phyloP scores from a whole-genome alignment of 2,329 filamentous ascomycete species.

The Emericellopsis atlantica region DNA sequence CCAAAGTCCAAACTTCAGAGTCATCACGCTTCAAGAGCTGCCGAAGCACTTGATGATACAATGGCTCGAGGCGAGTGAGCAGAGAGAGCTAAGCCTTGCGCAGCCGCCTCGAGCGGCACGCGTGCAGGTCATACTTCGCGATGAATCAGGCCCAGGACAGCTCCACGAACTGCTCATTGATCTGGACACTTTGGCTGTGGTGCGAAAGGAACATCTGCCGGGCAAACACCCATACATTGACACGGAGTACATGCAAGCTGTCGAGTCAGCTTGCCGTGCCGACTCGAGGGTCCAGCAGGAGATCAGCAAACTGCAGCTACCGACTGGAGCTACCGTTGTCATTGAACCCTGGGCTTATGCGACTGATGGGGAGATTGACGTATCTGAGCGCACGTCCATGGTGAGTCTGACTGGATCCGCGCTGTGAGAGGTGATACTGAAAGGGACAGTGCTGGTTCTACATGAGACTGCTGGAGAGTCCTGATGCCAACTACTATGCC shows the following conservation, averaged over 20 bases:
- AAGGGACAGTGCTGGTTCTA: conserved; percentile 13
- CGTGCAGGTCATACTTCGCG: conserved; percentile 20
- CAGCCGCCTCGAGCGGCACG: conserved; percentile 12
- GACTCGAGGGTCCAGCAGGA: conserved; percentile 28
- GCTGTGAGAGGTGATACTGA: neutral
- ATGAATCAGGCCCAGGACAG: conserved; percentile 4
- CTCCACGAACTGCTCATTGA: conserved; percentile 16
- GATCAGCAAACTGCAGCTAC: conserved; percentile 27
- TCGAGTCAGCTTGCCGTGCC: conserved; percentile 31
- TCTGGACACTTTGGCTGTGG: conserved; percentile 9
- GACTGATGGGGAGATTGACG: conserved; percentile 38
- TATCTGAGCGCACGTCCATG: conserved; percentile 33
- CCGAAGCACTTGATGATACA: conserved; percentile 30
- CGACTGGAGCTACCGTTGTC: conserved; percentile 26
- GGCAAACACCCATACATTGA: conserved; percentile 35
- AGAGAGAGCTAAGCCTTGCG: conserved; percentile 12
- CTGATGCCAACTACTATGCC: conserved; percentile 41
- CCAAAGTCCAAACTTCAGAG: conserved; percentile 26
- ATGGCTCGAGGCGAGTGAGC: conserved; percentile 29
- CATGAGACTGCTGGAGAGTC: conserved; percentile 17
- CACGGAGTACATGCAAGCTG: conserved; percentile 30
- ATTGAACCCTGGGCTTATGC: conserved; percentile 45
- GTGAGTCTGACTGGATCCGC: conserved; percentile 13
- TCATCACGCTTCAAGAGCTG: conserved; percentile 36
- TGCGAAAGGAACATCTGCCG: conserved; percentile 15